phyloP scores from a whole-genome alignment of 768 basidiomycete genomes.

The Podaxis sp. region DNA sequence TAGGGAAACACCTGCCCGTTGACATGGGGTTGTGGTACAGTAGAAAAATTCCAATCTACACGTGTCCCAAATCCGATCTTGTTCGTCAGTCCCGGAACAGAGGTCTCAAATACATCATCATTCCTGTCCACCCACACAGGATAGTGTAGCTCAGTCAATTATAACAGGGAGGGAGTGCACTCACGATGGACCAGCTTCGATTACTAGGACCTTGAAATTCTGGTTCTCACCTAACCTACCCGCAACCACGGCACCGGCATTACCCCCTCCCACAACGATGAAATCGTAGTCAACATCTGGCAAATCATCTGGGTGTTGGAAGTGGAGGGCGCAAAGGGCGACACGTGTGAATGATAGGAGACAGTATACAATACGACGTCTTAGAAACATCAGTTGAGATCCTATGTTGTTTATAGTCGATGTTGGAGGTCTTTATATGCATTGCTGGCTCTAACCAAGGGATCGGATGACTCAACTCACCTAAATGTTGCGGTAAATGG shows the following conservation, averaged over 20 bases:
- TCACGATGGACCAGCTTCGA: slow-evolving; percentile 22
- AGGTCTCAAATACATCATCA: slow-evolving; percentile 10
- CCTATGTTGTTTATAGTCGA: neutral
- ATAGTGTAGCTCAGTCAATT: no score
- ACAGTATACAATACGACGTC: neutral
- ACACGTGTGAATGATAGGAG: neutral
- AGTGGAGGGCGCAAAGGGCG: neutral
- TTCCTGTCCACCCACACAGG: slow-evolving; percentile 9
- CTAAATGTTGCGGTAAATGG: no score
- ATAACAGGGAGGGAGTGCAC: neutral
- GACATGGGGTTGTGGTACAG: slow-evolving; percentile 21
- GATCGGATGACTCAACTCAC: no score
- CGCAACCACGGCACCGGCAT: slow-evolving; percentile 24
- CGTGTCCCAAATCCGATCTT: neutral
- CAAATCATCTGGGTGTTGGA: neutral
- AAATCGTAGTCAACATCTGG: neutral
- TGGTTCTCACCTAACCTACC: slow-evolving; percentile 20
- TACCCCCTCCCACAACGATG: slow-evolving; percentile 16
- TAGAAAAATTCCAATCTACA: slow-evolving; percentile 24
- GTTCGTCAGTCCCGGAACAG: neutral
- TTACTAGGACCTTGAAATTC: slow-evolving; percentile 20
- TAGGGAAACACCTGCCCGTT: slow-evolving; percentile 23
- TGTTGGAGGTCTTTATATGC: neutral
- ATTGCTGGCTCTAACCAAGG: no score
- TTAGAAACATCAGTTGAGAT: neutral